A percentile compares a stretch with the other conserved stretches of the same genome.
Evolutionary conservation across 805 yeast species (phyloP).

Genomic region (Candida pini): DNA sequence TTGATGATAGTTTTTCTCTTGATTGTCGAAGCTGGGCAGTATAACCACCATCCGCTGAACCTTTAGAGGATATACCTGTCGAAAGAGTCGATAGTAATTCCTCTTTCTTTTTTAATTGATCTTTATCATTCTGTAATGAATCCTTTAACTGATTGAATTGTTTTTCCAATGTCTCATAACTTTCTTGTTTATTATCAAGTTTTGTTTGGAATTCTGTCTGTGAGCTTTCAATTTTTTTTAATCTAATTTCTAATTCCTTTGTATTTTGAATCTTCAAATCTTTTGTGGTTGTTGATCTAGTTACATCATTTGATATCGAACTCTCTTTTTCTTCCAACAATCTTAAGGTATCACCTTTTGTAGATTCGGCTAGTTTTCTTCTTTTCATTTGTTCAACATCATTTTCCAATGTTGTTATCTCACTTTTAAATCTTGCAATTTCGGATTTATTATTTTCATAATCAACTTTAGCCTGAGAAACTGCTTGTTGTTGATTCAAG

Average conservation of each 20-base stretch:
- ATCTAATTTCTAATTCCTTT: conserved; percentile 43
- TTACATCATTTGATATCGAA: conserved; percentile 52
- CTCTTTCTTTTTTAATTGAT: conserved; percentile 52
- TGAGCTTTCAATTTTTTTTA: conserved; percentile 28
- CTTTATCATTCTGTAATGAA: conserved; percentile 40
- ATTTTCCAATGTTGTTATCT: conserved; percentile 51
- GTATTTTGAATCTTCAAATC: conserved; percentile 54
- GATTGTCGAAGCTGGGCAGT: conserved; percentile 61
- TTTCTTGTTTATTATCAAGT: conserved; percentile 25
- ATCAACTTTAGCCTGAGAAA: conserved; percentile 35
- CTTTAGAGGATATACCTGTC: conserved; percentile 86
- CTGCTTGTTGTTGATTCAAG: conserved; percentile 37
- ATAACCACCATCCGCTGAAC: conserved; percentile 73
- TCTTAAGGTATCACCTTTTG: conserved; percentile 55
- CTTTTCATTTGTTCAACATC: conserved; percentile 52
- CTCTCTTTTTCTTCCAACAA: conserved; percentile 55
- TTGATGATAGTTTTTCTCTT: conserved; percentile 47
- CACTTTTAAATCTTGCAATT: conserved; percentile 44
- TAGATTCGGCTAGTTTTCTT: conserved; percentile 51
- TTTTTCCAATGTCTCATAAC: conserved; percentile 36
- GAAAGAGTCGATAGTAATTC: conserved; percentile 76
- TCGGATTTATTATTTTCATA: conserved; percentile 37
- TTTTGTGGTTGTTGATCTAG: conserved; percentile 60
- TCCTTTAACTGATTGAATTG: conserved; percentile 41
- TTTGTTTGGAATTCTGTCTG: conserved; percentile 21